Percentiles rank a stretch among this genome's conserved stretches.
These are phyloP conservation scores for Candida pseudoglaebosa DNA, from an alignment of 805 yeast species.

Conservation along the genomic window DNA sequence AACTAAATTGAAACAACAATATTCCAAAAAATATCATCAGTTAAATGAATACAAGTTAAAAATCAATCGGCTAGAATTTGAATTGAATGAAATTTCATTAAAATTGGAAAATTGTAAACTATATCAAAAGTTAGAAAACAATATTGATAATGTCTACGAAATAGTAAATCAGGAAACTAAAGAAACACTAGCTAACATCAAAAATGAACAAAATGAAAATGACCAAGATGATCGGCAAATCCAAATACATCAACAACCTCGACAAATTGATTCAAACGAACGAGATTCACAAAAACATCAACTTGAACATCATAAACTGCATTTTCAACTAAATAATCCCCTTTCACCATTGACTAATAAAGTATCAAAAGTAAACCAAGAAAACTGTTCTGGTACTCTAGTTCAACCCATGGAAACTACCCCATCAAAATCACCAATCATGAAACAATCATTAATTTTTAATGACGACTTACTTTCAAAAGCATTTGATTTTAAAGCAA, in stretches of 20 bases:
- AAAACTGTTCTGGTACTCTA: too few relatives aligned
- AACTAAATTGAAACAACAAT: conserved; percentile 17
- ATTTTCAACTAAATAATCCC: too few relatives aligned
- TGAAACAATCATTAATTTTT: conserved; percentile 1
- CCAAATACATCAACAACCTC: too few relatives aligned
- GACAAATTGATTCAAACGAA: too few relatives aligned
- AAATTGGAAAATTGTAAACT: conserved; percentile 18
- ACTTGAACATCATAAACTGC: too few relatives aligned
- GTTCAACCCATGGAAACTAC: background rate
- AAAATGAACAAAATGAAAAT: background rate
- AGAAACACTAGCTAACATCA: conserved; percentile 5
- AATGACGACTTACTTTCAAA: conserved; percentile 4
- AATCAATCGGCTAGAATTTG: conserved; percentile 27
- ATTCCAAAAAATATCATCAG: conserved; percentile 52
- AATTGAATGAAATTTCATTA: conserved; percentile 29
- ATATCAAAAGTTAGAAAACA: conserved; percentile 1
- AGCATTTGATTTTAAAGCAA: conserved; percentile 4
- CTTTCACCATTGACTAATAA: too few relatives aligned
- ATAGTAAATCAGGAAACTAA: conserved; percentile 7
- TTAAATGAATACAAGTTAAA: conserved; percentile 46
- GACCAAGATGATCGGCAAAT: background rate
- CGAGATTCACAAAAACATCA: too few relatives aligned
- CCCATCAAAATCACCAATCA: background rate
- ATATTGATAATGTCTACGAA: conserved; percentile 7
- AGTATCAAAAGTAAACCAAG: too few relatives aligned